These are phyloP conservation scores for Polytolypa hystricis DNA, from an alignment of 2,329 filamentous ascomycete species.

Conservation along the genomic window DNA sequence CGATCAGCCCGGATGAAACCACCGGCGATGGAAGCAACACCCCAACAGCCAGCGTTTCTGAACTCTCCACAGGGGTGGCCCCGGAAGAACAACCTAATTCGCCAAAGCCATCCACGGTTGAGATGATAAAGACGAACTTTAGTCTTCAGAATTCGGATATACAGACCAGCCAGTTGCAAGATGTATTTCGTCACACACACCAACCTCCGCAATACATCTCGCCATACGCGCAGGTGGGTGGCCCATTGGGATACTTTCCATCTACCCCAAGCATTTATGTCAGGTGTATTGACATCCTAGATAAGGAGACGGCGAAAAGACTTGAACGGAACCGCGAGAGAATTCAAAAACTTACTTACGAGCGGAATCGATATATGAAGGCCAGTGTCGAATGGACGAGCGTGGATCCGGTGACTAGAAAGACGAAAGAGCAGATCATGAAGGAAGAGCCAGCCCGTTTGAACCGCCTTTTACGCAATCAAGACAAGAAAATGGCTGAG, in stretches of 20 bases:
- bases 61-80: no score
- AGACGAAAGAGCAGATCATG: conserved; percentile 14
- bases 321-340: conserved; percentile 15
- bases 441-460: conserved; percentile 11
- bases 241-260: conserved; percentile 20
- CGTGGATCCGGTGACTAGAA: conserved; percentile 20
- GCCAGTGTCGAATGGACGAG: conserved; percentile 15
- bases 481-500: conserved; percentile 16
- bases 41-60: no score
- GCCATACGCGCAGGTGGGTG: conserved; percentile 20
- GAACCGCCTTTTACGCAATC: conserved; percentile 16
- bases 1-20: no score
- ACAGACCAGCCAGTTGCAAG: conserved; percentile 14
- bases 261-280: conserved; percentile 22
- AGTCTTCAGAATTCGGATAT: no score
- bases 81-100: no score
- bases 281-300: conserved; percentile 17
- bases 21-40: no score
- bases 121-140: no score
- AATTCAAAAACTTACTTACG: conserved; percentile 16
- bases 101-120: no score
- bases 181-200: conserved; percentile 15
- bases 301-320: conserved; percentile 15
- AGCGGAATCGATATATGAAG: conserved; percentile 21
- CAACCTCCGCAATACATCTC: conserved; percentile 19